Conservation (phyloP, 1,284 basidiomycete species). For the Boletus sp. region DNA sequence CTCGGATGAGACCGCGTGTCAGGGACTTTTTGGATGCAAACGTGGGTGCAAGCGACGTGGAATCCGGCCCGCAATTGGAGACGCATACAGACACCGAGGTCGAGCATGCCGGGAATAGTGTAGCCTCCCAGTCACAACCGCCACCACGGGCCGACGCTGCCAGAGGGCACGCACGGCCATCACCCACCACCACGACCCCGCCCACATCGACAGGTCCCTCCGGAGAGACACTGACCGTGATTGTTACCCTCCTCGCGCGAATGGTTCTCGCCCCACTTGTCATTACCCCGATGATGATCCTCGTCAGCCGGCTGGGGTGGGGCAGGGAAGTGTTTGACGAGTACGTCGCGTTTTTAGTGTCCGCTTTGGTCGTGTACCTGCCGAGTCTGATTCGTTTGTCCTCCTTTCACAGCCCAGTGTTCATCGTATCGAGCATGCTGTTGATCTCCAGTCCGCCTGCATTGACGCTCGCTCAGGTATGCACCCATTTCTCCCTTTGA, state of each 20-base stretch:
- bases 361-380: not conserved
- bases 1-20: not conserved
- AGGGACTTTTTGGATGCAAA: not conserved
- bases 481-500: slow-evolving; percentile 4
- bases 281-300: slow-evolving; percentile 68
- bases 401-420: slow-evolving; percentile 53
- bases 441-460: slow-evolving; percentile 79
- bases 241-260: slow-evolving; percentile 71
- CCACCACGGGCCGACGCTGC: not conserved
- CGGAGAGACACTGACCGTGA: slow-evolving; percentile 79
- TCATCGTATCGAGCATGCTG: slow-evolving; percentile 76
- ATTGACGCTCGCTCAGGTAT: slow-evolving; percentile 73
- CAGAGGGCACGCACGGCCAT: not conserved
- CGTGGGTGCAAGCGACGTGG: slow-evolving; percentile 6
- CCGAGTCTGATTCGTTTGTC: not conserved
- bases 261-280: slow-evolving; percentile 86
- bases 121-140: not conserved
- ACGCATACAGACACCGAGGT: slow-evolving; percentile 9
- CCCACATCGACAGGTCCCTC: slow-evolving; percentile 25
- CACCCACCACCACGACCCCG: not conserved
- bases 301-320: slow-evolving; percentile 48
- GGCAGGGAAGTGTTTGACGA: slow-evolving; percentile 57
- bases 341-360: slow-evolving; percentile 42
- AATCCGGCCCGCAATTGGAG: slow-evolving; percentile 8
- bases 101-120: not conserved